Evolutionary conservation across 2,329 filamentous ascomycete genomes (phyloP), one percentile per base, ranked within the genome.

Genomic region (Colletotrichum sp.): DNA sequence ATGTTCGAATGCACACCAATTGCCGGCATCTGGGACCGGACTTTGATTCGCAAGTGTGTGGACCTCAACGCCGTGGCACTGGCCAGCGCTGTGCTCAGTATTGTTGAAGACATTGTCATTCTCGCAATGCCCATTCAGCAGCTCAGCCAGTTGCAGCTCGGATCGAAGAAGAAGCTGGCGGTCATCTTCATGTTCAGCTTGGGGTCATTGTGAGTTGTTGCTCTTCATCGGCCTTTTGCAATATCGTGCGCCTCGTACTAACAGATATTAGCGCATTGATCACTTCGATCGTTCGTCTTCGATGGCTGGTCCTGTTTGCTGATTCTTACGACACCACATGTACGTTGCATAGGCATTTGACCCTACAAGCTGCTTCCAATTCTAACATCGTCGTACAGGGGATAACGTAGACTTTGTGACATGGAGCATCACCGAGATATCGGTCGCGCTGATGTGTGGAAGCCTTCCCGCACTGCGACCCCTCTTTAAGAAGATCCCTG

Each of bases 391-490:
- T 2, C 2, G 59, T 3, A 12, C 15, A 82, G 80, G 77, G 76
- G 71, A 78, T 27, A 78, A 79, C 51, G 79, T 80, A n/a, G 78
- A 82, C 54, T 68, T 80, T 6, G 76, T 81, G 2, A 78, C 79
- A 21, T 83, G 81, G 81, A 81, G 78, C 15, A 65, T 78, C 11
- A 78, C 82, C 47, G 81, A 83, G 72, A 75, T 78, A 13, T 78
- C 78, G 18, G 74, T 80, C 4, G 86, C 84, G 4, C 84, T 87
- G 18, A 81, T 81, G 29, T 86, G 81, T 4, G 85, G 84, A 63
- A 86, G 84, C 66, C 83, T 86, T 4, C 81, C 81, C 8, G 81
- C 84, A n/a, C 84, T 80, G 4, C 86, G 84, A 0, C 86, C 83
- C 9, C 83, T 87, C 9, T 66, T 75, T 55, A 75, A 66, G 66